Evolutionary conservation across 2,329 filamentous ascomycete species (phyloP).

Genomic region (Coniochaeta hoffmannii): DNA sequence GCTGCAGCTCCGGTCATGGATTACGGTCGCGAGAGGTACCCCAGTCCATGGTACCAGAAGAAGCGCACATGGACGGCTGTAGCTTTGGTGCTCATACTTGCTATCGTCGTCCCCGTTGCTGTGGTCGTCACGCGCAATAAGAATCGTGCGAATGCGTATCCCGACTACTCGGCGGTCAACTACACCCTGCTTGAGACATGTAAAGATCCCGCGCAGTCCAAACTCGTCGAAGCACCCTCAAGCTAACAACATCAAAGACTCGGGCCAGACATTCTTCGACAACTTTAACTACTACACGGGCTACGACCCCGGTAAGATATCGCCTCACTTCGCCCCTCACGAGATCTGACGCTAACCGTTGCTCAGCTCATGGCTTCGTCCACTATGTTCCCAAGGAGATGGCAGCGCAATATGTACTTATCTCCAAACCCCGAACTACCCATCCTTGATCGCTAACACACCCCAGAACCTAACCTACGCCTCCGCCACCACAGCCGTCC

Average conservation of each 20-base stretch:
- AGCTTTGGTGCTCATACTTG: slow-evolving; percentile 31
- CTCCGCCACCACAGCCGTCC: slow-evolving; percentile 40
- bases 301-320: slow-evolving; percentile 35
- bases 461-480: slow-evolving; percentile 57
- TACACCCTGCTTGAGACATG: slow-evolving; percentile 43
- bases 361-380: slow-evolving; percentile 39
- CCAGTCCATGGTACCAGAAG: slow-evolving; percentile 43
- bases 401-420: slow-evolving; percentile 33
- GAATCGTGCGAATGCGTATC: slow-evolving; percentile 31
- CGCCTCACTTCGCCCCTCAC: slow-evolving; percentile 6
- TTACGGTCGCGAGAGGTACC: slow-evolving; percentile 4
- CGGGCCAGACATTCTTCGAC: slow-evolving; percentile 43
- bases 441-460: background rate
- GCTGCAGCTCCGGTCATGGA: background rate
- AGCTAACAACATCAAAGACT: slow-evolving; percentile 26
- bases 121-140: slow-evolving; percentile 25
- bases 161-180: slow-evolving; percentile 36
- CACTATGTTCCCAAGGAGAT: slow-evolving; percentile 41
- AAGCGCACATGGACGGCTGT: slow-evolving; percentile 41
- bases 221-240: background rate
- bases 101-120: slow-evolving; percentile 39
- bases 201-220: slow-evolving; percentile 19
- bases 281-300: slow-evolving; percentile 45
- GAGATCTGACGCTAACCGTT: background rate
- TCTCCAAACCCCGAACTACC: background rate